A percentile compares a stretch with the other conserved stretches of the same genome.
These are phyloP conservation scores for Vanrija humicola DNA, from an alignment of 1,284 basidiomycete species.

Conservation along the genomic window DNA sequence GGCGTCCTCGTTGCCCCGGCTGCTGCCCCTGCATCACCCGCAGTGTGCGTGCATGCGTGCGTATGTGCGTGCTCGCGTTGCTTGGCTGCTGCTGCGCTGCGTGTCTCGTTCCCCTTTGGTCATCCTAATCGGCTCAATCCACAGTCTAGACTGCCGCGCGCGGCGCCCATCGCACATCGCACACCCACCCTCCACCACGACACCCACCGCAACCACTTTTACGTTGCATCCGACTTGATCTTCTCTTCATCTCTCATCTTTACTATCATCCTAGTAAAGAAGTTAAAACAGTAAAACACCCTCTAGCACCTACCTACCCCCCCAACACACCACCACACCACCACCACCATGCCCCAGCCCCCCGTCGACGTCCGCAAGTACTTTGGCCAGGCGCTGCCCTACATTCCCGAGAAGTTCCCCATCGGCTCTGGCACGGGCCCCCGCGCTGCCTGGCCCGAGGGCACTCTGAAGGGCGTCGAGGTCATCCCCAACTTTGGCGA, in stretches of 20 bases:
- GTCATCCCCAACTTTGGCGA: constrained; percentile 42
- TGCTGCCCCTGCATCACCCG: no score
- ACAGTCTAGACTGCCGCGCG: no score
- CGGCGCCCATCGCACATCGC: no score
- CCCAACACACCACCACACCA: not conserved
- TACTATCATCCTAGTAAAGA: not conserved
- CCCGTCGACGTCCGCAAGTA: constrained; percentile 46
- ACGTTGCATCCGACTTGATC: not conserved
- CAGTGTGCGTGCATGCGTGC: no score
- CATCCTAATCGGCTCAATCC: no score
- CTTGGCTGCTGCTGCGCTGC: no score
- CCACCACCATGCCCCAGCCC: constrained; percentile 47
- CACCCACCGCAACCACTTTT: not conserved
- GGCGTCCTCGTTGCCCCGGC: no score
- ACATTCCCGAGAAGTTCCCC: constrained; percentile 43
- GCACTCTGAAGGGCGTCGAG: constrained; percentile 40
- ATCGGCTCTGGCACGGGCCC: constrained; percentile 47
- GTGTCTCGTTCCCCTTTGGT: no score
- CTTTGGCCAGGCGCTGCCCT: constrained; percentile 36
- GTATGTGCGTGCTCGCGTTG: no score
- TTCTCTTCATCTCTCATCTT: not conserved
- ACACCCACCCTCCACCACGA: no score
- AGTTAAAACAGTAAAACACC: not conserved
- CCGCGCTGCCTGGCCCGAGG: constrained; percentile 38
- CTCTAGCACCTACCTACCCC: not conserved